phyloP scores from a whole-genome alignment of 306 rosid species.

The Crotalaria pallida region DNA sequence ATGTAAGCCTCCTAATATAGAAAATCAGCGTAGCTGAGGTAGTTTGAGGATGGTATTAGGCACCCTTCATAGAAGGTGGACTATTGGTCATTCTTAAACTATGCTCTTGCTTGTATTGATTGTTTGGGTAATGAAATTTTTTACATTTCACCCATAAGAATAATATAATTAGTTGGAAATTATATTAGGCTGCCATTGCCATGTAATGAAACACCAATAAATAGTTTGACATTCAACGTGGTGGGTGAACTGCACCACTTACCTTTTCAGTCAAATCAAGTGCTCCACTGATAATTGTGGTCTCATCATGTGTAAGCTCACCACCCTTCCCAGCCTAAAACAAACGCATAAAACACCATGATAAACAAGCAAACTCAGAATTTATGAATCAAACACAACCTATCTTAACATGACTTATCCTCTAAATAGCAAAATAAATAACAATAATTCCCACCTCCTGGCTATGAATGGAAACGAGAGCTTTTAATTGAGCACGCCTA shows the following conservation, averaged over 20 bases:
- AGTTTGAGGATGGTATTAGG: no score
- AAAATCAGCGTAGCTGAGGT: no score
- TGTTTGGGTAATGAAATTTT: no score
- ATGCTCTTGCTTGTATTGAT: no score
- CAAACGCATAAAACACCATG: not conserved
- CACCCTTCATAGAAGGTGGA: no score
- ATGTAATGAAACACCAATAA: not conserved
- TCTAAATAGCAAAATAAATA: not conserved
- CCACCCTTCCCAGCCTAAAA: slow-evolving; percentile 98
- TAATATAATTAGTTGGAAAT: slow-evolving; percentile 11
- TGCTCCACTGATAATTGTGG: slow-evolving; percentile 96
- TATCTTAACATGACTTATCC: slow-evolving; percentile 7
- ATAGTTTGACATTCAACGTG: slow-evolving; percentile 5
- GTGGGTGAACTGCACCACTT: slow-evolving; percentile 10
- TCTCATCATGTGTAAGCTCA: slow-evolving; percentile 96
- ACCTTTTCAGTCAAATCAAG: slow-evolving; percentile 97
- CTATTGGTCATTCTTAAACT: no score
- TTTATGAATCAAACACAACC: not conserved
- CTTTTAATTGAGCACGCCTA: slow-evolving; percentile 97
- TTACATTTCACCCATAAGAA: no score
- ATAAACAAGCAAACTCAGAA: slow-evolving; percentile 17
- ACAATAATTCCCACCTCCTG: slow-evolving; percentile 53
- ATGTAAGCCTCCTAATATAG: no score
- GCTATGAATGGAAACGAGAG: slow-evolving; percentile 88
- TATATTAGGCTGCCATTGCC: slow-evolving; percentile 1